Evolutionary conservation across 139 green algal genomes (phyloP), one percentile per base, ranked within the genome.

Genomic region (Tetraselmis striata): DNA sequence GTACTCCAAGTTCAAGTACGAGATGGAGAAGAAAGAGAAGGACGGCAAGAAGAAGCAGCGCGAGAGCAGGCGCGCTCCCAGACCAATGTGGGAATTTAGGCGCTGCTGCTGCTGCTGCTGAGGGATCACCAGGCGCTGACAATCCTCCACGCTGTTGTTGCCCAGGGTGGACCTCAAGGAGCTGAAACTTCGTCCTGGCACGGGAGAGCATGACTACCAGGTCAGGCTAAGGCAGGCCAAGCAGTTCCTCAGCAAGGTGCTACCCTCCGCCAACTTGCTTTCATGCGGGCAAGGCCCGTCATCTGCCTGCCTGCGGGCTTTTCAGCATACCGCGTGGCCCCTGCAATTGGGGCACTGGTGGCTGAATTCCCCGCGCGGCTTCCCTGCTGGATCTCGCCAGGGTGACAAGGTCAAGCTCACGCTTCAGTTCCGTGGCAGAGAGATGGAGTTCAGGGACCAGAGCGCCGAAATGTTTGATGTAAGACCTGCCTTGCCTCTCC

Each of bases 1-100:
- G n/a, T 82, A 78, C 31, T 78, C 58, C 75, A 85, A 85, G 82
- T 85, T 67, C 77, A 77, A 82, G 77, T 85, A 85, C 32, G 82
- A 85, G 59, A 25, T 77, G 30, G 82, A 85, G 31, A 85, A 85
- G 82, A 45, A 32, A 29, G 78, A 85, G 82, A 85, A 85, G 78
- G 82, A 83, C 23, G 82, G 79, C 30, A 77, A 75, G 77, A 85
- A 85, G 82, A 85, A 85, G 82, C 74, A 77, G 58, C 31, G 75
- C 24, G 82, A 59, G 28, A 67, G 45, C 45, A 67, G 45, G 45
- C 18, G 45, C 18, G 45, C n/a, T n/a, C n/a, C n/a, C n/a, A n/a
- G n/a, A n/a, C n/a, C n/a, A n/a, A n/a, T n/a, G n/a, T n/a, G n/a
- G n/a, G n/a, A n/a, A n/a, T n/a, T n/a, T n/a, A n/a, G n/a, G n/a